phyloP scores from a whole-genome alignment of 768 basidiomycete genomes.

The Tubosaeta brunneosetosa region DNA sequence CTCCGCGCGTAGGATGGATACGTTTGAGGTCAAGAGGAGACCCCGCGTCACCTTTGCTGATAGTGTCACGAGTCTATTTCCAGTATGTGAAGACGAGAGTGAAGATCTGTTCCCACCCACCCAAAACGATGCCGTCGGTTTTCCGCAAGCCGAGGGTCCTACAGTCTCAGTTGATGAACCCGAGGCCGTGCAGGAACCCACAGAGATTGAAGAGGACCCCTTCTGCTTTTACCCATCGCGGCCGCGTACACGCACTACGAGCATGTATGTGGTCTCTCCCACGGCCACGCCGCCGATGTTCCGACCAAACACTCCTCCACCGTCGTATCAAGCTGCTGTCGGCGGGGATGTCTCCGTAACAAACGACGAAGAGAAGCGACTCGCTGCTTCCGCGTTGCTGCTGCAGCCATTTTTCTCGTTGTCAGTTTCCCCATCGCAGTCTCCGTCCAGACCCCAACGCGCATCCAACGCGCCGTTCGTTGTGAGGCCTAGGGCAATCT shows the following conservation, averaged over 20 bases:
- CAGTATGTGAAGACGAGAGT: constrained; percentile 28
- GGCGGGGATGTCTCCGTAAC: not conserved
- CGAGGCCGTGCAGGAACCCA: not conserved
- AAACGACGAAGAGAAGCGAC: constrained; percentile 2
- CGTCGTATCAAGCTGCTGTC: constrained; percentile 17
- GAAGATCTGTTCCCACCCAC: constrained; percentile 32
- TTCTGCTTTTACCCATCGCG: constrained; percentile 20
- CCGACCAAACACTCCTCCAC: constrained; percentile 24
- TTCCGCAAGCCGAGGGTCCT: constrained; percentile 13
- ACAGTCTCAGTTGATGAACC: not conserved
- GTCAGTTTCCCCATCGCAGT: constrained; percentile 9
- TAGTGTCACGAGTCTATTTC: constrained; percentile 22
- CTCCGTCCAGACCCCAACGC: constrained; percentile 10
- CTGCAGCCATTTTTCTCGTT: constrained; percentile 24
- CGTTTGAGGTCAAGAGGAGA: constrained; percentile 11
- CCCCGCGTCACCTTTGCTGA: constrained; percentile 18
- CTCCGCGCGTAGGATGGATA: constrained; percentile 10
- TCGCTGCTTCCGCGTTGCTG: constrained; percentile 26
- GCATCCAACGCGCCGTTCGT: constrained; percentile 8
- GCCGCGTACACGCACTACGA: constrained; percentile 27
- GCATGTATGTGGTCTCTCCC: constrained; percentile 21
- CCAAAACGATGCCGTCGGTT: constrained; percentile 15
- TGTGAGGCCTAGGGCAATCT: constrained; percentile 24
- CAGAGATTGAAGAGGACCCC: constrained; percentile 20
- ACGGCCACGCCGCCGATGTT: constrained; percentile 14